A percentile compares a stretch with the other conserved stretches of the same genome.
These are phyloP conservation scores for Parasitella parasitica DNA, from an alignment of 371 early-diverging fungal species.

Conservation along the genomic window DNA sequence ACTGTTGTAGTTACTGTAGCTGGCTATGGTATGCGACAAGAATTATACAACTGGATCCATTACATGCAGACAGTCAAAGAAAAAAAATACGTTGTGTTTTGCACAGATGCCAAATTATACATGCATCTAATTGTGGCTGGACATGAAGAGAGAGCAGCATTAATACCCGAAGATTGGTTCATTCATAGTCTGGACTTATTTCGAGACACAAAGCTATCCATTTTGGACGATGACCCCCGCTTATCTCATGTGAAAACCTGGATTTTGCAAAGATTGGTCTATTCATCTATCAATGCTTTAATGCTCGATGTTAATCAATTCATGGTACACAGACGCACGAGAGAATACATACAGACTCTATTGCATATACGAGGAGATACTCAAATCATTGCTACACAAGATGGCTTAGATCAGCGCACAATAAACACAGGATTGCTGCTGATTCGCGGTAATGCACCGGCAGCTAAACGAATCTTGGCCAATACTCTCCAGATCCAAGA, in stretches of 20 bases:
- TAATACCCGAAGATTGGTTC: conserved; percentile 18
- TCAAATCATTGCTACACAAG: conserved; percentile 17
- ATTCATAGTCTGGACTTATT: neutral
- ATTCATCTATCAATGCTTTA: neutral
- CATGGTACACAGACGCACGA: conserved; percentile 11
- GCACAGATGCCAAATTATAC: conserved; percentile 16
- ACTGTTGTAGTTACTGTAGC: conserved; percentile 11
- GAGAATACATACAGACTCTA: conserved; percentile 18
- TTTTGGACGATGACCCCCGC: neutral
- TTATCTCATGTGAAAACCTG: conserved; percentile 13
- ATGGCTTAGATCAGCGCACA: neutral
- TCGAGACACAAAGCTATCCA: neutral
- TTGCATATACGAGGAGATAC: conserved; percentile 16
- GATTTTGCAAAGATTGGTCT: conserved; percentile 17
- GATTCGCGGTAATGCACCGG: neutral
- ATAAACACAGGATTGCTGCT: conserved; percentile 10
- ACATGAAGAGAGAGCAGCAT: conserved; percentile 8
- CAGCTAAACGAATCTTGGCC: conserved; percentile 14
- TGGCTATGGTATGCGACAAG: conserved; percentile 9
- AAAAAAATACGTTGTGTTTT: conserved; percentile 10
- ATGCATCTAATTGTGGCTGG: conserved; percentile 18
- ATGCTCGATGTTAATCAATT: conserved; percentile 19
- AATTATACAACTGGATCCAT: conserved; percentile 26
- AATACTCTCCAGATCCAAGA: conserved; percentile 14
- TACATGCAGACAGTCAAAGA: conserved; percentile 9